Evolutionary conservation across 805 yeast species (phyloP).

Genomic region (Saccharomycopsis amapae): DNA sequence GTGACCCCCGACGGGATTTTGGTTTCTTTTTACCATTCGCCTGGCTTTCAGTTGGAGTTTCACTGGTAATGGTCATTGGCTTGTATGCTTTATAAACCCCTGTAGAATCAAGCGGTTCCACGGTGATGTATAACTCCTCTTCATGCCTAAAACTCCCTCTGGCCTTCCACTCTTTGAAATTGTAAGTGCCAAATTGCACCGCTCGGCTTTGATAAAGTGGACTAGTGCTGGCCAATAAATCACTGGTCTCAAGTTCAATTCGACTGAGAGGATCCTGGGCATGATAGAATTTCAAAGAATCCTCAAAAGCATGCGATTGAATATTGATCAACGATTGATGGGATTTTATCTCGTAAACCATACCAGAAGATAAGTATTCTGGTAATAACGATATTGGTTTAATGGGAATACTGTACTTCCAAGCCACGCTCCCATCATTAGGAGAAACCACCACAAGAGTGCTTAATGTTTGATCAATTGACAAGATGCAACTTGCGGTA

Average conservation of each 20-base stretch:
- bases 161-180: conserved; percentile 6
- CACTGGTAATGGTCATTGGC: not conserved
- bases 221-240: conserved; percentile 1
- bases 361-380: conserved; percentile 15
- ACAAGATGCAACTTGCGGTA: conserved; percentile 1
- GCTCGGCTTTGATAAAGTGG: conserved; percentile 11
- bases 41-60: no score
- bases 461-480: not conserved
- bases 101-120: conserved; percentile 12
- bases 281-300: no score
- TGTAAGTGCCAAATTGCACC: conserved; percentile 14
- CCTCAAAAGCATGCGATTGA: no score
- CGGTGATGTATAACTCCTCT: conserved; percentile 2
- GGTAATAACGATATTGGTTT: conserved; percentile 25
- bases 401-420: conserved; percentile 37
- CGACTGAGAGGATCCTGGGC: conserved; percentile 14
- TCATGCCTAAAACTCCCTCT: not conserved
- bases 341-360: no score
- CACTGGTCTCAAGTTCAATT: conserved; percentile 17
- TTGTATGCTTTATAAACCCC: conserved; percentile 1
- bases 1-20: no score
- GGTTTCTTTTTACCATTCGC: no score
- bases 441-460: conserved; percentile 25
- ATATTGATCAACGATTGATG: not conserved
- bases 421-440: conserved; percentile 24